Base-by-base conservation (phyloP, 148 eudicot species). In the Chenopodium album region DNA sequence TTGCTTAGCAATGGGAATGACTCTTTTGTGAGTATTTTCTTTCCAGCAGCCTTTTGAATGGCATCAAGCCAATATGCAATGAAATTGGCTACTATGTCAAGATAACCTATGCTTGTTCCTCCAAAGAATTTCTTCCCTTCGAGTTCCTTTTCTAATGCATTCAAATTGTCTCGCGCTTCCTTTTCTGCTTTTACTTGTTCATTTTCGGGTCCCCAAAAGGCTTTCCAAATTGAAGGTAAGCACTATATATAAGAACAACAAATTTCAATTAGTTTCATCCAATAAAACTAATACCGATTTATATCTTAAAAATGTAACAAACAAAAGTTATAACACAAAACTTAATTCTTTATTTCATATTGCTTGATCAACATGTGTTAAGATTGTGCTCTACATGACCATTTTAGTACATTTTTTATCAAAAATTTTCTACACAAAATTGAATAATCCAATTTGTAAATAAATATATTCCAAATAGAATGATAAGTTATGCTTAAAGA, bases 51-150 rank as follows among this genome's bases (percentile, higher is more conserved):
- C 67, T 84, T 59, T 76, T 84, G 86, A 16, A 84, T 84, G 28
- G 86, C 82, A 9, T 69, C 79, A 6, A 84, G 79, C 86, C 86
- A 84, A 76, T 84, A 71, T 4, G 86, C 86, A 34, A 87, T 82
- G 78, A 81, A 71, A 4, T 76, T 87, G 11, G 84, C 85, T 1
- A 77, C 89, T 37, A 87, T 82, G 77, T 87, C 89, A 11, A 87
- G 62, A n/a, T 79, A 84, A 1, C 89, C 89, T 9, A 84, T 29
- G 34, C 62, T 84, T 52, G 78, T 60, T 5, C 89, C 89, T 6
- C 87, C 89, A 28, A 87, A 84, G 26, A 84, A 84, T 69, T 13
- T 84, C 52, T 73, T 87, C 0, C 89, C 89, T 47, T 85, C 50
- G 48, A 87, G 79, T 84, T 84, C 81, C 0, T 79, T 79, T 23